These are phyloP conservation scores for Aegilops longissima DNA, from an alignment of 176 grass and related monocot genomes.

Conservation along the genomic window DNA sequence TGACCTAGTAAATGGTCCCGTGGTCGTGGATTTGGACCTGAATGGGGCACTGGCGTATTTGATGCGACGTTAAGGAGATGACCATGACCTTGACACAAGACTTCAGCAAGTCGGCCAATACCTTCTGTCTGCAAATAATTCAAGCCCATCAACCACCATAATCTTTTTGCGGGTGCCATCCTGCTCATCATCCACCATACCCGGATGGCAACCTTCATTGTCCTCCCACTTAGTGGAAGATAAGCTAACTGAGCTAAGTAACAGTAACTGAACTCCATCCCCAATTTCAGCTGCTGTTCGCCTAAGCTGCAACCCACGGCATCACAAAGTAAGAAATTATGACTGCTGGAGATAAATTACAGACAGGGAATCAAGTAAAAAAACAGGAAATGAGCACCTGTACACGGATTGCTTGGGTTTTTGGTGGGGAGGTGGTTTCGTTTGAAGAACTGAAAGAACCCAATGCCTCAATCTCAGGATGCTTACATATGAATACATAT, in stretches of 20 bases:
- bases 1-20: background rate
- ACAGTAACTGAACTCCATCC: background rate
- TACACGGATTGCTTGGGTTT: background rate
- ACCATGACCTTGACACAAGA: background rate
- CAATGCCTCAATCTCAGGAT: background rate
- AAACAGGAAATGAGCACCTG: background rate
- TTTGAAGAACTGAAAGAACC: background rate
- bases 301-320: background rate
- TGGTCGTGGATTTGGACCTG: background rate
- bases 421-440: background rate
- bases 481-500: background rate
- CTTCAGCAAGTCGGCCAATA: background rate
- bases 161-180: background rate
- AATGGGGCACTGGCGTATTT: background rate
- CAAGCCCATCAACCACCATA: background rate
- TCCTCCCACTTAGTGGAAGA: background rate
- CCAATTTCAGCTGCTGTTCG: background rate
- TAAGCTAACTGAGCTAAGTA: background rate
- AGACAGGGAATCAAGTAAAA: background rate
- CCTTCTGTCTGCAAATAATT: background rate
- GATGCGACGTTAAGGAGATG: background rate
- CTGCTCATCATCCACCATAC: background rate
- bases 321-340: background rate
- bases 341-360: background rate
- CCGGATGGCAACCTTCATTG: background rate